Percentiles rank a stretch among this genome's conserved stretches.
Conservation (phyloP, 192 early-diverging fungal genomes). For the Coemansia sp. region DNA sequence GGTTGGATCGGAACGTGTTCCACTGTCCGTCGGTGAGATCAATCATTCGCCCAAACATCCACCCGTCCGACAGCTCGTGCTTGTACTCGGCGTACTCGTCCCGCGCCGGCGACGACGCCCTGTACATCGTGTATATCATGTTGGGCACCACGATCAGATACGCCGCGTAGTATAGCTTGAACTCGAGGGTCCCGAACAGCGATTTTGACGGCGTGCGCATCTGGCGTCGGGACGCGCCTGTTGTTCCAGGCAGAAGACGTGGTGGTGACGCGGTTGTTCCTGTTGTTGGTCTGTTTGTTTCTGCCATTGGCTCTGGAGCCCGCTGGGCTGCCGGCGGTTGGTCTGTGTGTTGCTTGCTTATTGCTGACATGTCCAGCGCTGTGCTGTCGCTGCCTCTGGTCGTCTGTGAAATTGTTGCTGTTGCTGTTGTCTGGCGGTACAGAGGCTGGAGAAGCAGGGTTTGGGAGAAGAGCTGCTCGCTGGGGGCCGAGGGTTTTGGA, state of each 20-base stretch:
- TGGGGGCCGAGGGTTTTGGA: no score
- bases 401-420: background rate
- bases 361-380: slow-evolving; percentile 9
- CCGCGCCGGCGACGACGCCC: slow-evolving; percentile 45
- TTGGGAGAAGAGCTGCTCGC: background rate
- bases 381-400: slow-evolving; percentile 2
- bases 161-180: slow-evolving; percentile 71
- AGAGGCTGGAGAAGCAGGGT: slow-evolving; percentile 5
- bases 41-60: slow-evolving; percentile 70
- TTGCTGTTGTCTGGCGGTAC: background rate
- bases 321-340: background rate
- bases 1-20: slow-evolving; percentile 52
- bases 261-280: background rate
- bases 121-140: slow-evolving; percentile 66
- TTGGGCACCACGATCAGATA: slow-evolving; percentile 60
- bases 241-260: slow-evolving; percentile 21
- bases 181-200: slow-evolving; percentile 67
- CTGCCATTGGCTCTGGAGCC: background rate
- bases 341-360: background rate
- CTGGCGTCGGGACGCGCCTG: slow-evolving; percentile 58
- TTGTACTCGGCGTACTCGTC: slow-evolving; percentile 47
- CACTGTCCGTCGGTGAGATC: slow-evolving; percentile 57
- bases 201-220: slow-evolving; percentile 72
- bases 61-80: slow-evolving; percentile 59
- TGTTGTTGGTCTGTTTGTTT: background rate